phyloP scores from a whole-genome alignment of 1,139 yeast species.

The Blastobotrys indianensis region DNA sequence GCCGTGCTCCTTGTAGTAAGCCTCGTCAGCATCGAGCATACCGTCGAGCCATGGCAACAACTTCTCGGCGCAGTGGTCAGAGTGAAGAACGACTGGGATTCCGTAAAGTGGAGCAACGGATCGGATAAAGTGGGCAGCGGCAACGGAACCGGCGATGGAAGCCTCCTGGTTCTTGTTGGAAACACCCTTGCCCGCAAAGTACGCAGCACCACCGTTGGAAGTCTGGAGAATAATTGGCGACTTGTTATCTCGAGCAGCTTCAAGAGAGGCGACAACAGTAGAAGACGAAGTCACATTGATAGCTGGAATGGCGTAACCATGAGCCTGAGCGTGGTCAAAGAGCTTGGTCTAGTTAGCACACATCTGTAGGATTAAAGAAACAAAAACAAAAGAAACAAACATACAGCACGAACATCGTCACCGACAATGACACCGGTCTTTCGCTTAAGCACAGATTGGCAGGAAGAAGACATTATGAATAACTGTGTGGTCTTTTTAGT shows the following conservation, averaged over 20 bases:
- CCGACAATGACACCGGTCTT: conserved; percentile 99
- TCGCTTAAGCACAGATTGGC: conserved; percentile 67
- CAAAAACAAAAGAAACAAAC: not conserved
- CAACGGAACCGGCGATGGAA: conserved; percentile 89
- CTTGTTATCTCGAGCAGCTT: conserved; percentile 95
- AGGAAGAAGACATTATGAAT: conserved; percentile 3
- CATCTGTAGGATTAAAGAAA: not conserved
- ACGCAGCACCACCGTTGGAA: conserved; percentile 99
- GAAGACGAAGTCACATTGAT: conserved; percentile 97
- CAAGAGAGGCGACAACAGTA: conserved; percentile 93
- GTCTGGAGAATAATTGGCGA: conserved; percentile 96
- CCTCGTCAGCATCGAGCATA: conserved; percentile 95
- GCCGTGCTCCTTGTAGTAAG: conserved; percentile 75
- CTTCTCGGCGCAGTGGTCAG: conserved; percentile 99
- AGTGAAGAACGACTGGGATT: conserved; percentile 93
- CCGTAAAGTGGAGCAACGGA: conserved; percentile 95
- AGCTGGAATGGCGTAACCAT: conserved; percentile 97
- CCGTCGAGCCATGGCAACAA: conserved; percentile 98
- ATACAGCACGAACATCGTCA: conserved; percentile 70
- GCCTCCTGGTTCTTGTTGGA: conserved; percentile 90
- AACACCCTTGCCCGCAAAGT: conserved; percentile 99
- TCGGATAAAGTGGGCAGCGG: conserved; percentile 98
- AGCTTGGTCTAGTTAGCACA: conserved; percentile 32
- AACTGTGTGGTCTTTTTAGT: no score
- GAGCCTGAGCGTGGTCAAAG: conserved; percentile 88